Percentiles rank a stretch among this genome's conserved stretches.
These are phyloP conservation scores for Rhodotorula glutinis DNA, from an alignment of 1,284 basidiomycete genomes.

Conservation along the genomic window DNA sequence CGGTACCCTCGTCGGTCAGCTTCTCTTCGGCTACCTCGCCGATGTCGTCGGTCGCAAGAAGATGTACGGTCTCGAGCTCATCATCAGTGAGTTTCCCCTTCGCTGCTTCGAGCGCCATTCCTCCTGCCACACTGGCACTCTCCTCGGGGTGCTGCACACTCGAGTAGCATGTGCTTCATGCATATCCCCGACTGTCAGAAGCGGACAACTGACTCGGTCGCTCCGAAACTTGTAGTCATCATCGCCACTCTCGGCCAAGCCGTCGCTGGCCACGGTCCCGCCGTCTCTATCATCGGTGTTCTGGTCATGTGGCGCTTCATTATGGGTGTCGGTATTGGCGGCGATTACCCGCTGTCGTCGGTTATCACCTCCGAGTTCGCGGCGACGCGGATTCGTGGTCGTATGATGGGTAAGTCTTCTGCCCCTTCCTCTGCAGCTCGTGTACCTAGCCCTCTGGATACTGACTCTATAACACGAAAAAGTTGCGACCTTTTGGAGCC, in stretches of 20 bases:
- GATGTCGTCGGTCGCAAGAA: slow-evolving; percentile 67
- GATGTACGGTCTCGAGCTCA: slow-evolving; percentile 70
- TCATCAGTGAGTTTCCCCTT: slow-evolving; percentile 52
- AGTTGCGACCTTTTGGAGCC: slow-evolving; percentile 62
- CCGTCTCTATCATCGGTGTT: slow-evolving; percentile 61
- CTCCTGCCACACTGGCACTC: no score
- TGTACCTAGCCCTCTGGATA: no score
- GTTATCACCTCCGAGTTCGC: slow-evolving; percentile 66
- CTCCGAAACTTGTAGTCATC: slow-evolving; percentile 34
- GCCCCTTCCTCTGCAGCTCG: no score
- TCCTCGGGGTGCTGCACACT: no score
- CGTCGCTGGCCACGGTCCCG: slow-evolving; percentile 51
- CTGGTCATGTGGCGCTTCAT: slow-evolving; percentile 68
- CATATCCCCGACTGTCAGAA: no score
- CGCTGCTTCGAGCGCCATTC: background rate
- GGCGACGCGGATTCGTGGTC: slow-evolving; percentile 66
- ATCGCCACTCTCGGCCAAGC: slow-evolving; percentile 53
- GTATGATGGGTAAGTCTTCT: slow-evolving; percentile 54
- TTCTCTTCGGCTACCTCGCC: slow-evolving; percentile 64
- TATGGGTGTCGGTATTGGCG: slow-evolving; percentile 65
- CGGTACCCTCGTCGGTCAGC: slow-evolving; percentile 58
- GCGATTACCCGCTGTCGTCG: slow-evolving; percentile 73
- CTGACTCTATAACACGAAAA: no score
- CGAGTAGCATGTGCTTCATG: no score
- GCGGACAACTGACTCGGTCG: no score